A percentile compares a stretch with the other conserved stretches of the same genome.
Evolutionary conservation across 225 moss, liverwort and hornwort genomes (phyloP).

Genomic region (Pseudisothecium myosuroides): DNA sequence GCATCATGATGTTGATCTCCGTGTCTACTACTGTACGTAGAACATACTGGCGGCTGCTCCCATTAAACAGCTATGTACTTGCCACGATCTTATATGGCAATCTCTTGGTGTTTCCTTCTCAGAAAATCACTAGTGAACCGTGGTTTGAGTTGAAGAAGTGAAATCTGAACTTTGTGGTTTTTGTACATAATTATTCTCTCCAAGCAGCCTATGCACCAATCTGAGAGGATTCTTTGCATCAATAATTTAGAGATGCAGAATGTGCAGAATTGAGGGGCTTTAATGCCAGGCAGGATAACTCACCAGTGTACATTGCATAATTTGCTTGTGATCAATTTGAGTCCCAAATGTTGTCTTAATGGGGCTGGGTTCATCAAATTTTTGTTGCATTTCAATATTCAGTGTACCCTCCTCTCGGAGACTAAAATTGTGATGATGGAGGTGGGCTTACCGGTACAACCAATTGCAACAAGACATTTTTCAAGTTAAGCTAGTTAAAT

Average conservation of each 20-base stretch:
- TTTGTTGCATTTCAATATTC: not conserved
- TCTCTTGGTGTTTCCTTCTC: not conserved
- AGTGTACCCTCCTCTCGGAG: not conserved
- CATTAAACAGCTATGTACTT: constrained; percentile 65
- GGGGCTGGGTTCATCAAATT: no score
- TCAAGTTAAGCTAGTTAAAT: no score
- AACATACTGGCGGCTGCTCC: constrained; percentile 44
- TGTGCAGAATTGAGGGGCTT: not conserved
- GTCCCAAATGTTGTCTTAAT: not conserved
- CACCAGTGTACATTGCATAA: not conserved
- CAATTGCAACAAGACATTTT: no score
- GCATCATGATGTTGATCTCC: constrained; percentile 59
- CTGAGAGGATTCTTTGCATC: no score
- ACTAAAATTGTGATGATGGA: not conserved
- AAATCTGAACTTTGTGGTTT: not conserved
- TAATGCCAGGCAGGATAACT: not conserved
- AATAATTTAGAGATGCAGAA: not conserved
- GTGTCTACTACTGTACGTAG: constrained; percentile 51
- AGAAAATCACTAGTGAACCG: not conserved
- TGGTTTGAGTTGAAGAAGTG: not conserved
- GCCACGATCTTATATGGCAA: not conserved
- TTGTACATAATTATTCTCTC: no score
- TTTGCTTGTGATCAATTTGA: not conserved
- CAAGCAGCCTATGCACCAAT: no score
- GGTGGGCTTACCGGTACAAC: not conserved